Percentiles rank a stretch among this genome's conserved stretches.
These are phyloP conservation scores for Balansia obtecta DNA, from an alignment of 2,329 filamentous ascomycete genomes.

Conservation along the genomic window DNA sequence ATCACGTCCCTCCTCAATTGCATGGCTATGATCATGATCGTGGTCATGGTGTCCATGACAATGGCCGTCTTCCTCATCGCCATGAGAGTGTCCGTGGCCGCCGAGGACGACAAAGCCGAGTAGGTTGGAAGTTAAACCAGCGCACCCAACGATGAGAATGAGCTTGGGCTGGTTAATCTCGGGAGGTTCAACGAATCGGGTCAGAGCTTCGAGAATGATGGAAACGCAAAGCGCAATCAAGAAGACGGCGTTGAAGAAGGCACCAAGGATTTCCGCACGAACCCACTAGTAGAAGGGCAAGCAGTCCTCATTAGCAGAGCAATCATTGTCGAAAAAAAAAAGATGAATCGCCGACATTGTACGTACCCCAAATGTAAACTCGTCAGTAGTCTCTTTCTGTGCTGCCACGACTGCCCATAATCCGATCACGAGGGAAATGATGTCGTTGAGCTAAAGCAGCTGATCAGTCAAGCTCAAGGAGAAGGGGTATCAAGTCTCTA, in stretches of 20 bases:
- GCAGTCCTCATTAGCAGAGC: slow-evolving; percentile 11
- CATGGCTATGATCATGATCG: slow-evolving; percentile 23
- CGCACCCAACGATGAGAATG: slow-evolving; percentile 78
- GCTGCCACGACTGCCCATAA: slow-evolving; percentile 91
- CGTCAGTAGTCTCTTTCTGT: slow-evolving; percentile 72
- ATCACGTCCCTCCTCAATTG: slow-evolving; percentile 39
- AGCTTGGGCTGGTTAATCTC: slow-evolving; percentile 74
- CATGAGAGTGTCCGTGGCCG: slow-evolving; percentile 80
- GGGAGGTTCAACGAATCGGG: slow-evolving; percentile 83
- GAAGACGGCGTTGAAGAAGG: slow-evolving; percentile 95
- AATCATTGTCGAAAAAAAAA: neutral
- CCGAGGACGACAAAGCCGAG: slow-evolving; percentile 84
- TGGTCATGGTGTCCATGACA: slow-evolving; percentile 37
- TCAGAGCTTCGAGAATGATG: slow-evolving; percentile 90
- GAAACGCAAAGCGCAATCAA: slow-evolving; percentile 91
- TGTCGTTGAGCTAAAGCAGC: slow-evolving; percentile 72
- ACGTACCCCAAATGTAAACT: slow-evolving; percentile 86
- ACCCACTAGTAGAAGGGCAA: slow-evolving; percentile 54
- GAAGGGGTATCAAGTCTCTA: neutral
- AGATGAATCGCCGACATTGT: neutral
- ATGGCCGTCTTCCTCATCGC: slow-evolving; percentile 40
- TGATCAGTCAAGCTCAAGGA: neutral
- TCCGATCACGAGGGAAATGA: slow-evolving; percentile 83
- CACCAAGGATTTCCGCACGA: slow-evolving; percentile 90
- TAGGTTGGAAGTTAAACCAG: slow-evolving; percentile 79